phyloP scores from a whole-genome alignment of 345 rosid genomes.

The Eucalyptus paniculata region DNA sequence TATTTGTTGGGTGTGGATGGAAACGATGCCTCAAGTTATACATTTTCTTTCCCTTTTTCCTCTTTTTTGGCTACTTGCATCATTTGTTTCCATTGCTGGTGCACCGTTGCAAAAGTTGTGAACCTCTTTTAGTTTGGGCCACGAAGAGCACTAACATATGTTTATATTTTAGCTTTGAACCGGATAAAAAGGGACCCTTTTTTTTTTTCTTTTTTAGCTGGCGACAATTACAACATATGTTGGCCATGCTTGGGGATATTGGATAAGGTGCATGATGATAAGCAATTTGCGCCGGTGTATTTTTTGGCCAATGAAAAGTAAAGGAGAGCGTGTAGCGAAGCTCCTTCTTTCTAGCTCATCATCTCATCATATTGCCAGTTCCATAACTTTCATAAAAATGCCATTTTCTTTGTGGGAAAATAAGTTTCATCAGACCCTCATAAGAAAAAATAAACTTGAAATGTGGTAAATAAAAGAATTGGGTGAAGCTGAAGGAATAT shows the following conservation, averaged over 20 bases:
- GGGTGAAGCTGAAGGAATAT: not conserved
- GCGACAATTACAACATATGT: not conserved
- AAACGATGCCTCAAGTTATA: not conserved
- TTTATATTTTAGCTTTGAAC: not conserved
- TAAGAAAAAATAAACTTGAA: not conserved
- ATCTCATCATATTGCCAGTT: not conserved
- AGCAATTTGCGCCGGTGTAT: not conserved
- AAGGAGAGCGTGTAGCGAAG: not conserved
- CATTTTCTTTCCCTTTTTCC: not conserved
- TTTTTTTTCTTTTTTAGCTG: not conserved
- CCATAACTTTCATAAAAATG: not conserved
- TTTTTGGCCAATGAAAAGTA: not conserved
- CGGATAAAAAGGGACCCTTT: not conserved
- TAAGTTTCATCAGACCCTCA: not conserved
- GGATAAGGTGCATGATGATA: not conserved
- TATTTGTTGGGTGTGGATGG: not conserved
- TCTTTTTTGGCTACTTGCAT: not conserved
- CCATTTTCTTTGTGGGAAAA: not conserved
- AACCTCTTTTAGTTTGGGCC: not conserved
- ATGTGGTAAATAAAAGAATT: not conserved
- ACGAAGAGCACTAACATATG: not conserved
- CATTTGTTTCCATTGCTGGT: not conserved
- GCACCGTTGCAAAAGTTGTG: not conserved
- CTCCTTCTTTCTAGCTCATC: not conserved
- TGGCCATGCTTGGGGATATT: not conserved